phyloP scores from a whole-genome alignment of 1,284 basidiomycete species.

The Ustilago nuda region DNA sequence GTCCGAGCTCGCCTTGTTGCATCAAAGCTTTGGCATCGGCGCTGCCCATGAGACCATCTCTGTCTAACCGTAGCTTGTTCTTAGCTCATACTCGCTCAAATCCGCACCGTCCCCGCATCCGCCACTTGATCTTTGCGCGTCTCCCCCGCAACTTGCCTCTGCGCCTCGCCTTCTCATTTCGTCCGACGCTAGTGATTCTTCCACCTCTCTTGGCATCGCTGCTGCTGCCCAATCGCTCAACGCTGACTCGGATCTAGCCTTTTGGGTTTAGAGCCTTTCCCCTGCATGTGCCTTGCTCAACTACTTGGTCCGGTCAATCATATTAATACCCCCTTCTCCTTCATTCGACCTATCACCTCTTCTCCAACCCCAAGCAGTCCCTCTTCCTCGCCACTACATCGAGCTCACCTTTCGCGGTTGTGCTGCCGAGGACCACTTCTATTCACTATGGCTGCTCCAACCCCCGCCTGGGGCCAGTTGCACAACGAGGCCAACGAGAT shows the following conservation, averaged over 20 bases:
- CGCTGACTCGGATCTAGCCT: slow-evolving; percentile 20
- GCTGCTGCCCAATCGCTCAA: slow-evolving; percentile 2
- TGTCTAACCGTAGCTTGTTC: slow-evolving; percentile 23
- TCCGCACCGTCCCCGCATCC: slow-evolving; percentile 30
- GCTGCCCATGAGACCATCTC: slow-evolving; percentile 33
- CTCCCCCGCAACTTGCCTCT: neutral
- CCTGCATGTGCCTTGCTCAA: neutral
- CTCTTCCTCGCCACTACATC: neutral
- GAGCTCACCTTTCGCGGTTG: slow-evolving; percentile 7
- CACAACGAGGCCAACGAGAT: slow-evolving; percentile 55
- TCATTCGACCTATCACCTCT: neutral
- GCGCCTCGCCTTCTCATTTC: slow-evolving; percentile 5
- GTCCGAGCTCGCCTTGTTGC: slow-evolving; percentile 1
- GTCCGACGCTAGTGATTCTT: slow-evolving; percentile 7
- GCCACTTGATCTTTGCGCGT: neutral
- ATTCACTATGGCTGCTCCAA: slow-evolving; percentile 39
- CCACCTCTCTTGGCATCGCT: neutral
- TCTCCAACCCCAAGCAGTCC: slow-evolving; percentile 5
- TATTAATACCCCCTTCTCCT: slow-evolving; percentile 21
- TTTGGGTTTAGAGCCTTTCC: slow-evolving; percentile 4
- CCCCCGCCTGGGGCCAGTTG: slow-evolving; percentile 45
- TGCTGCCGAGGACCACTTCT: slow-evolving; percentile 4
- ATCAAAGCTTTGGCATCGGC: neutral
- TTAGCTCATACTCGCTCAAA: slow-evolving; percentile 12
- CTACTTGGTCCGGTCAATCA: neutral